Base-by-base conservation (phyloP, 2,329 filamentous ascomycete genomes). In the Claviceps digitariae region DNA sequence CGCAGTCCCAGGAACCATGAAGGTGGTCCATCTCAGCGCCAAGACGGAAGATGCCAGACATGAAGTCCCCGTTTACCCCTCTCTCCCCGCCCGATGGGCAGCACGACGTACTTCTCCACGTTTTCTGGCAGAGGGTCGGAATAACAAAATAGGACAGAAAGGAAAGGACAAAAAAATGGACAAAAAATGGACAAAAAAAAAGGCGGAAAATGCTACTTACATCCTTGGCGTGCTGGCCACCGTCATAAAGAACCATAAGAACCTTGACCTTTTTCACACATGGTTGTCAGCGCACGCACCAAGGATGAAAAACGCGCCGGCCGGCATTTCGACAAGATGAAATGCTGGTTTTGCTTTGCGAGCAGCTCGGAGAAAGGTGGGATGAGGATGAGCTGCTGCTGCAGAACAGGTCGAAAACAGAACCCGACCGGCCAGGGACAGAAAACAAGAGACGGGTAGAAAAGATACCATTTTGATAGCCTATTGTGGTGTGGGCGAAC, bases 241-340 rank as follows among this genome's bases (percentile, higher is more conserved):
- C 90, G 74, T 96, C 90, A 78, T 96, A 96, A 63, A 95, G 81
- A 64, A 95, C 87, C 67, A 90, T 78, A 69, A 96, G 84, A 74
- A 96, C 87, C 78, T 96, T 96, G 76, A 90, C 90, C 90, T 96
- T 63, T 63, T 66, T 64, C 61, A 61, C 61, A 62, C 55, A 60
- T 58, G 57, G 69, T 70, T 63, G 75, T 77, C 66, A 78, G 74
- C 72, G 71, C 79, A 74, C 81, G 80, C 62, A 55, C 49, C 47
- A 56, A 53, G 71, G 54, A 57, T 67, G 61, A 67, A 64, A 72
- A 73, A 60, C 66, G 59, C 75, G 61, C 75, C 13, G 21, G 52
- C 47, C 76, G 67, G 59, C 74, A 53, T 45, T 52, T 44, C 44
- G 17, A 46, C 25, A 46, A 50, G 60, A 54, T 46, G 57, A 50